A percentile compares a stretch with the other conserved stretches of the same genome.
Evolutionary conservation across 495 filamentous ascomycete genomes (phyloP).

Genomic region (Lasiosphaeria hispida): DNA sequence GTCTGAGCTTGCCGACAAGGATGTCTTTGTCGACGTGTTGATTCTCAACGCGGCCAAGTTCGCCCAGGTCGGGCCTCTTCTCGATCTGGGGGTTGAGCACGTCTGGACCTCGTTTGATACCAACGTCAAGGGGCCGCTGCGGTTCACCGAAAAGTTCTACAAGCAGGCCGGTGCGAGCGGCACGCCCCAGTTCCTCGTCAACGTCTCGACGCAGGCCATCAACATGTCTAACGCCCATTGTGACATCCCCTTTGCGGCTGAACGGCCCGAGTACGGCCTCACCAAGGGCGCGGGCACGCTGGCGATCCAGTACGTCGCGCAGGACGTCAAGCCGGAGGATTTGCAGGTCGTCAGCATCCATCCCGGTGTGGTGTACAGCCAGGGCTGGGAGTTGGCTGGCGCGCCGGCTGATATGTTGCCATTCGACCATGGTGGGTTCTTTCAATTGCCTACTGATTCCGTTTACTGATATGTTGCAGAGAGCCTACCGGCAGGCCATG

Average conservation of each 20-base stretch:
- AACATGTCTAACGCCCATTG: conserved; percentile 18
- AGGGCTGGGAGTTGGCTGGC: conserved; percentile 19
- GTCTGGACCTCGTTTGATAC: conserved; percentile 30
- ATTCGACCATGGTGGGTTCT: conserved; percentile 36
- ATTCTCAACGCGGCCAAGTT: conserved; percentile 32
- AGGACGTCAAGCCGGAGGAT: conserved; percentile 23
- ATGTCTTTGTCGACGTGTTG: conserved; percentile 35
- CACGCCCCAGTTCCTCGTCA: conserved; percentile 25
- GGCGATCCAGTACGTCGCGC: conserved; percentile 31
- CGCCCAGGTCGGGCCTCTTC: conserved; percentile 13
- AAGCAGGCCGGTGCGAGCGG: conserved; percentile 16
- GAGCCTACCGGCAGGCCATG: conserved; percentile 42
- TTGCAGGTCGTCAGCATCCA: conserved; percentile 44
- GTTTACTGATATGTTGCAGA: conserved; percentile 14
- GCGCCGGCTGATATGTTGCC: conserved; percentile 5
- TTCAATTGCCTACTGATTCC: neutral
- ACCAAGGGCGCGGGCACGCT: conserved; percentile 36
- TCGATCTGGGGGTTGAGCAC: conserved; percentile 26
- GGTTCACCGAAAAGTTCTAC: conserved; percentile 31
- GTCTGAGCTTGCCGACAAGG: conserved; percentile 24
- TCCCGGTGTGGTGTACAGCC: conserved; percentile 37
- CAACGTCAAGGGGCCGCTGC: conserved; percentile 31
- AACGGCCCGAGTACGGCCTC: conserved; percentile 24
- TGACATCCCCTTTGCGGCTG: neutral
- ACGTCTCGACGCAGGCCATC: conserved; percentile 30